A percentile compares a stretch with the other conserved stretches of the same genome.
phyloP scores from a whole-genome alignment of 345 rosid genomes.

The Arabis alpina region DNA sequence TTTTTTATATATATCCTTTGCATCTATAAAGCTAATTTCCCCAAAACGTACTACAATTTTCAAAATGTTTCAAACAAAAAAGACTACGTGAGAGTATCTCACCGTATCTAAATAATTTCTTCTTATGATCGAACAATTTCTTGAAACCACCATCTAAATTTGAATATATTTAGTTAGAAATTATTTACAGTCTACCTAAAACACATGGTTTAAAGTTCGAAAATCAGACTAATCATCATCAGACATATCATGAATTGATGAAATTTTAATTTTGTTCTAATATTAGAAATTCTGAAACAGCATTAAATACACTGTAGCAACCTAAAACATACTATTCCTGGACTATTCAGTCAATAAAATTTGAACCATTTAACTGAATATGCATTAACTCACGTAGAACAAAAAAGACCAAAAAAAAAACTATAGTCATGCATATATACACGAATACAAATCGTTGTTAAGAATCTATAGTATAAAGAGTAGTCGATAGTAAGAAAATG shows the following conservation, averaged over 20 bases:
- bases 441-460: background rate
- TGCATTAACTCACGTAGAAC: constrained; percentile 14
- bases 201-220: constrained; percentile 30
- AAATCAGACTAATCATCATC: constrained; percentile 32
- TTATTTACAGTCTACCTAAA: constrained; percentile 24
- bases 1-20: no score
- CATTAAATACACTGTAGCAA: constrained; percentile 23
- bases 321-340: constrained; percentile 28
- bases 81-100: background rate
- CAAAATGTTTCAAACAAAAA: no score
- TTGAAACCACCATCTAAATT: constrained; percentile 9
- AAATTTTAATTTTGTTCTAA: constrained; percentile 10
- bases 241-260: constrained; percentile 9
- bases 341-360: constrained; percentile 7
- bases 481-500: constrained; percentile 1
- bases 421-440: constrained; percentile 18
- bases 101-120: background rate
- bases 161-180: constrained; percentile 12
- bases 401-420: background rate
- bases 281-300: constrained; percentile 27
- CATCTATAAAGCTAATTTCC: no score
- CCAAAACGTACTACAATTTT: no score
- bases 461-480: background rate
- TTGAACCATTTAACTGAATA: background rate
- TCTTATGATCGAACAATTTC: constrained; percentile 18